These are phyloP conservation scores for Plasmodium blacklocki DNA, from an alignment of 169 alveolate species.

Conservation along the genomic window DNA sequence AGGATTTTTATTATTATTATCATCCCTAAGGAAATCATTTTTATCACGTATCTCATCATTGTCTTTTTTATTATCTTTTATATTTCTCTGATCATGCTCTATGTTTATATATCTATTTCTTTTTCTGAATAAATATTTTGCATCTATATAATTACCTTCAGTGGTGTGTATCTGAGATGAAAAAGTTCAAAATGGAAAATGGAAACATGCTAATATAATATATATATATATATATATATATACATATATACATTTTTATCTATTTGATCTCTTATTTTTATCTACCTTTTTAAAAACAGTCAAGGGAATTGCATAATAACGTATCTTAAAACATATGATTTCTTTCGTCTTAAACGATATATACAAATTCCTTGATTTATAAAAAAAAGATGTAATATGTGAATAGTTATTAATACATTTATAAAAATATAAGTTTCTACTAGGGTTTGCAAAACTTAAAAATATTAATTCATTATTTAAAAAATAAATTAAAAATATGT, in stretches of 20 bases:
- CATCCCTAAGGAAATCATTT: background rate
- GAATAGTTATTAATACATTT: slow-evolving; percentile 45
- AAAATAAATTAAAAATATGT: slow-evolving; percentile 29
- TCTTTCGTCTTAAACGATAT: slow-evolving; percentile 41
- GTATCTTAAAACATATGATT: slow-evolving; percentile 40
- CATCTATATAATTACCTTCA: slow-evolving; percentile 47
- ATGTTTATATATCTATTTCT: background rate
- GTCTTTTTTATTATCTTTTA: background rate
- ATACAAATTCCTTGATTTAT: slow-evolving; percentile 7
- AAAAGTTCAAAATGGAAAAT: too few relatives aligned
- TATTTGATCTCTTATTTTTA: background rate
- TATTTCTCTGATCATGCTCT: background rate
- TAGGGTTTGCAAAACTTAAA: slow-evolving; percentile 16
- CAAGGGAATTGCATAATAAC: slow-evolving; percentile 11
- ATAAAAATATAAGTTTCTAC: slow-evolving; percentile 11
- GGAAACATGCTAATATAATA: background rate
- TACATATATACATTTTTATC: background rate
- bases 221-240: background rate
- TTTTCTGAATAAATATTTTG: slow-evolving; percentile 30
- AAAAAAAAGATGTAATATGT: slow-evolving; percentile 23
- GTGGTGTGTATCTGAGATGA: slow-evolving; percentile 20
- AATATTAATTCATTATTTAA: slow-evolving; percentile 34
- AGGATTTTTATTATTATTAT: background rate
- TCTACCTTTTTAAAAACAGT: slow-evolving; percentile 36
- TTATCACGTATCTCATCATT: background rate